Evolutionary conservation across 202 grass and related monocot genomes (phyloP), one percentile per base, ranked within the genome.

Genomic region (Schoenoplectus triqueter): DNA sequence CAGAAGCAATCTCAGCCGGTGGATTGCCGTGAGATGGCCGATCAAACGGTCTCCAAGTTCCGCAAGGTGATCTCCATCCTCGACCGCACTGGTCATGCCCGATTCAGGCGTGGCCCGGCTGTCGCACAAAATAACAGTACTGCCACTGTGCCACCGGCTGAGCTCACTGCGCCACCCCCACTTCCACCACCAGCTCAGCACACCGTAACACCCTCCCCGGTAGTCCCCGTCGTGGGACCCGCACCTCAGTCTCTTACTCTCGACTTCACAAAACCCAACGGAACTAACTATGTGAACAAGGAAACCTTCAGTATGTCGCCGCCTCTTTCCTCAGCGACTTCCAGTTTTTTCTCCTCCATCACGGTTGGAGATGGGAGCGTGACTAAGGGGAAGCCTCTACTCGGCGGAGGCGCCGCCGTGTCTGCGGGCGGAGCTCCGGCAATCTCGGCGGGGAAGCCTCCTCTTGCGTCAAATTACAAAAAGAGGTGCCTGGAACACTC

Each of bases 311-410:
- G 76, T 69, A 52, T 78, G 75, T 88, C 87, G 15, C 14, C 64
- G 1, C 66, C 92, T 46, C 61, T 88, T 55, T 88, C 94, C 65
- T 89, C 88, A 6, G 87, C 90, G 56, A 95, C 89, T 6, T 93
- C 95, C 7, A 94, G 88, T 0, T 98, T 98, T 81, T 91, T 95
- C 87, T 98, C 96, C 0, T 94, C 91, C 2, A 84, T 99, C 41
- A 95, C 88, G 40, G 96, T 80, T 50, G 96, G 96, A 70, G 96
- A 99, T 11, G 91, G 93, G 0, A 99, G 91, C 93, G 93, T 99
- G 7, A 88, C 96, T 18, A 97, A 94, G 63, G 89, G 96, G 45
- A 91, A 89, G 0, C 87, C 87, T 79, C 56, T 92, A 62, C 77
- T 92, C 10, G 65, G 57, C 45, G 80, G 65, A 52, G 60, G 59